Evolutionary conservation across 1,284 basidiomycete species (phyloP), one percentile per base, ranked within the genome.

Genomic region (Filobasidium uniguttulatum): DNA sequence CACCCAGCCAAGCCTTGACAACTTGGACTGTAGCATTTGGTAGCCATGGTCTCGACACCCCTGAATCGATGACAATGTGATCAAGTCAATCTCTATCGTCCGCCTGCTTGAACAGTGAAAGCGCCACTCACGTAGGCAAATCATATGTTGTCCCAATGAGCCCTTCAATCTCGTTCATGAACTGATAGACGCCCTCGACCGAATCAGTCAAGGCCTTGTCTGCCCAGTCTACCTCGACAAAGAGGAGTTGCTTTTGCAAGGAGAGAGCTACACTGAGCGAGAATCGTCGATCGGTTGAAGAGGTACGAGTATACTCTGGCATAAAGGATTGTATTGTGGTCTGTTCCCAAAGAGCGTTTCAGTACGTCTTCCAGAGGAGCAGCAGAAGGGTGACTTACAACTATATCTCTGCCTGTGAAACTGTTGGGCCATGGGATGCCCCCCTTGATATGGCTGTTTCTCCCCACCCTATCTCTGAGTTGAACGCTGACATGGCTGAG

Each of bases 151-250:
- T 78, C 1, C 78, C 76, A 17, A 66, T 66, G 48, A 81, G 80
- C 50, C 82, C 82, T 34, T 69, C 65, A 55, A 81, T 77, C 59
- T 94, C 90, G 55, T 89, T 88, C 67, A 90, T 74, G 71, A 98
- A 96, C 77, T 87, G 89, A 69, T 89, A 96, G 5, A 97, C 89
- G 59, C 94, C 88, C 59, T 94, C 90, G 2, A 90, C 83, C 4
- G 87, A 83, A 62, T 96, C 93, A 52, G 83, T 81, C 40, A 97
- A 70, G 1, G 81, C 75, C 22, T 81, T 79, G 50, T 82, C 80
- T 29, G 86, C 88, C 87, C 90, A 94, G 65, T 96, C 91, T 6
- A 96, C 91, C 64, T 98, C 93, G 64, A 93, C 88, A 65, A 97
- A 90, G 75, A 90, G 94, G 6, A 96, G 76, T 65, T 93, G 86